phyloP scores from a whole-genome alignment of 2,329 filamentous ascomycete genomes.

The Chrysoporthe austroafricana region DNA sequence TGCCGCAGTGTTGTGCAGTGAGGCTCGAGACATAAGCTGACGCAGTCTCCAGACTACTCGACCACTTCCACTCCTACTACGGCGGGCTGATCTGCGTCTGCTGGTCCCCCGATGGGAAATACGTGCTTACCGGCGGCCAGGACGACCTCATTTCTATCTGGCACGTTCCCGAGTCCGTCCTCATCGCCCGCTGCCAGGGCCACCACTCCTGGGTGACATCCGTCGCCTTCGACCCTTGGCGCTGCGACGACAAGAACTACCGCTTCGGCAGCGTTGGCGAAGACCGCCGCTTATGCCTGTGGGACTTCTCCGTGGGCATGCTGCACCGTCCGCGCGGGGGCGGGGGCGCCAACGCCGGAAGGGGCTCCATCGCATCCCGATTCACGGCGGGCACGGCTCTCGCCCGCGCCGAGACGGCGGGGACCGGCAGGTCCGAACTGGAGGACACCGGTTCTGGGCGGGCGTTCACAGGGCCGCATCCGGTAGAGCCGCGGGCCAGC shows the following conservation, averaged over 20 bases:
- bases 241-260: slow-evolving; percentile 94
- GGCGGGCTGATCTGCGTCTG: slow-evolving; percentile 91
- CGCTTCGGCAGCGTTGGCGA: slow-evolving; percentile 95
- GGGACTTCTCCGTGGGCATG: slow-evolving; percentile 99
- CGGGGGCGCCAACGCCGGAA: slow-evolving; percentile 40
- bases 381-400: slow-evolving; percentile 45
- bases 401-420: slow-evolving; percentile 65
- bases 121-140: slow-evolving; percentile 92
- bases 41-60: slow-evolving; percentile 65
- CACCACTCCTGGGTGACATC: slow-evolving; percentile 95
- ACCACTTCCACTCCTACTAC: slow-evolving; percentile 89
- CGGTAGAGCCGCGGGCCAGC: slow-evolving; percentile 81
- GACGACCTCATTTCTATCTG: slow-evolving; percentile 97
- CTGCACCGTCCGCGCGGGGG: slow-evolving; percentile 79
- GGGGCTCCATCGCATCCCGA: slow-evolving; percentile 57
- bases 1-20: slow-evolving; percentile 20
- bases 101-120: slow-evolving; percentile 97
- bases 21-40: slow-evolving; percentile 14
- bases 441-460: slow-evolving; percentile 38
- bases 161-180: slow-evolving; percentile 80
- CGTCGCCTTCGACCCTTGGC: slow-evolving; percentile 95
- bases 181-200: slow-evolving; percentile 91
- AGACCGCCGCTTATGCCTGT: slow-evolving; percentile 85
- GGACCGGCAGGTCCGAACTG: slow-evolving; percentile 56
- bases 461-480: slow-evolving; percentile 69